Conservation (phyloP, 2,329 filamentous ascomycete species). For the Neonectria faginata region DNA sequence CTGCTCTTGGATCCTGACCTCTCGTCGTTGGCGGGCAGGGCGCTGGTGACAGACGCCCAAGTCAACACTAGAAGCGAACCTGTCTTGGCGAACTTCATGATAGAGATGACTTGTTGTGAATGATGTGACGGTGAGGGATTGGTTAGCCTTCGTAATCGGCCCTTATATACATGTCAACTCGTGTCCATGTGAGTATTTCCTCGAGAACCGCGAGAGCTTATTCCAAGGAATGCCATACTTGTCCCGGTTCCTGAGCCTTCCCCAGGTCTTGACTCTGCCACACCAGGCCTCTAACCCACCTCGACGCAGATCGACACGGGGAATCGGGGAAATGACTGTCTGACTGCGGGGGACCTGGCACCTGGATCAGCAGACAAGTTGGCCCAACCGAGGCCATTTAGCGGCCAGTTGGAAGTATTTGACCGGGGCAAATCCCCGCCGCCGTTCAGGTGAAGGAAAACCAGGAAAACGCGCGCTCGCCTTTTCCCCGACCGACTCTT, state of each 20-base stretch:
- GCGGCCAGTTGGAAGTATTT: slow-evolving; percentile 25
- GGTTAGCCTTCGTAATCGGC: neutral
- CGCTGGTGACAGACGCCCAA: neutral
- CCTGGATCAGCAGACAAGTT: slow-evolving; percentile 6
- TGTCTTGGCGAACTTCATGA: slow-evolving; percentile 28
- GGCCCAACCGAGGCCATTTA: slow-evolving; percentile 3
- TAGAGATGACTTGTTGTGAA: neutral
- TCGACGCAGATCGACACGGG: slow-evolving; percentile 31
- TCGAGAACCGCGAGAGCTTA: neutral
- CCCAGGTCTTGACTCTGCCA: slow-evolving; percentile 24
- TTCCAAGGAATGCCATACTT: neutral
- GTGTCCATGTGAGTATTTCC: neutral
- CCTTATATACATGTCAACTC: slow-evolving; percentile 12
- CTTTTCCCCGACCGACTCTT: neutral
- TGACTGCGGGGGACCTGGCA: slow-evolving; percentile 12
- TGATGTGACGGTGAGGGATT: neutral
- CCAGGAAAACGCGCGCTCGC: neutral
- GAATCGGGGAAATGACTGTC: slow-evolving; percentile 32
- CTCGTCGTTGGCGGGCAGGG: slow-evolving; percentile 3
- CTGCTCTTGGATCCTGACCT: slow-evolving; percentile 6
- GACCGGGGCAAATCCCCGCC: slow-evolving; percentile 39
- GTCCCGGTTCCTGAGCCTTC: neutral
- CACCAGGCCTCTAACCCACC: neutral
- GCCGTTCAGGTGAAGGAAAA: neutral
- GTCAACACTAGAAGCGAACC: slow-evolving; percentile 12